These are phyloP conservation scores for Tylopilus sp. DNA, from an alignment of 768 basidiomycete species.

Conservation along the genomic window DNA sequence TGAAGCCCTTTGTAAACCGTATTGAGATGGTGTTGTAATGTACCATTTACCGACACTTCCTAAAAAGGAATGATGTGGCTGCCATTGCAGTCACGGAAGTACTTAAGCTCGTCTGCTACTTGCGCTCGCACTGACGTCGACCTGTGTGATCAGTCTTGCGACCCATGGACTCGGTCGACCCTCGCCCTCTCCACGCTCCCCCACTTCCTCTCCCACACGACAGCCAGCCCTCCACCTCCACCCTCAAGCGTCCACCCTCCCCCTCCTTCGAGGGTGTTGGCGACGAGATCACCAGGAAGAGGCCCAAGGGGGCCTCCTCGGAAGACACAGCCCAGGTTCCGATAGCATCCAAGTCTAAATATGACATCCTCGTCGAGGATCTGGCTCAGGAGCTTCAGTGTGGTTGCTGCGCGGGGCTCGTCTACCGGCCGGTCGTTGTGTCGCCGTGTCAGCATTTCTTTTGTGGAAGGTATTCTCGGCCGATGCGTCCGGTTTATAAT, in stretches of 20 bases:
- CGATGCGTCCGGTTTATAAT: background rate
- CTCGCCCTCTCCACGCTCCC: background rate
- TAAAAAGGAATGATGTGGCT: constrained; percentile 25
- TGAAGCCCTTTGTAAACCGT: background rate
- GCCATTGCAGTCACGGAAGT: constrained; percentile 13
- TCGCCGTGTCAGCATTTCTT: constrained; percentile 88
- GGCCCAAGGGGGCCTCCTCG: constrained; percentile 48
- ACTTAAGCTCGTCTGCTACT: constrained; percentile 17
- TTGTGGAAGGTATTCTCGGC: constrained; percentile 68
- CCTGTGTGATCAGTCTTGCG: constrained; percentile 12
- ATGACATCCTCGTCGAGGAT: constrained; percentile 48
- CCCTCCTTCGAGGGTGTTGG: constrained; percentile 51
- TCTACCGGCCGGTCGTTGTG: constrained; percentile 79
- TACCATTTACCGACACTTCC: constrained; percentile 16
- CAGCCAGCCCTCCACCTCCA: constrained; percentile 15
- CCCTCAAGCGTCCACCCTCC: constrained; percentile 61
- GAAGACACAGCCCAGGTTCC: constrained; percentile 13
- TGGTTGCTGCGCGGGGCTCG: constrained; percentile 79
- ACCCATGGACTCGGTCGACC: constrained; percentile 22
- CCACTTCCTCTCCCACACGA: constrained; percentile 8
- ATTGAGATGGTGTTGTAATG: background rate
- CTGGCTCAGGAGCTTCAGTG: constrained; percentile 76
- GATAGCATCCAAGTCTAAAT: constrained; percentile 21
- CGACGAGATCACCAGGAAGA: constrained; percentile 53
- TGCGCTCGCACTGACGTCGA: constrained; percentile 13